Evolutionary conservation across 805 yeast genomes (phyloP).

Genomic region (Ogataea polymorpha): DNA sequence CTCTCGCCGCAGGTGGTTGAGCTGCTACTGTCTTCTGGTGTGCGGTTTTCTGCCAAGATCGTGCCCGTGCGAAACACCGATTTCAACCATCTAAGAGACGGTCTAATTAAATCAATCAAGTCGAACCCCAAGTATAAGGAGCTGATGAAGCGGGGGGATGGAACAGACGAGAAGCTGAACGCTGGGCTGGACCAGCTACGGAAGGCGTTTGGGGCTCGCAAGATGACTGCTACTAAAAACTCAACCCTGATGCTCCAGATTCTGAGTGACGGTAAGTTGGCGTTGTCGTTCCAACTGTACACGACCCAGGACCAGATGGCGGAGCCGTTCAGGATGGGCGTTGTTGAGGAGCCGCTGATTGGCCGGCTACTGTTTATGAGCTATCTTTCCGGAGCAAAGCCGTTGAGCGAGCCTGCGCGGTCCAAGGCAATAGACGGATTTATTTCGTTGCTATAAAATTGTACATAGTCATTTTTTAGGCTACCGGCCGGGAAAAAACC

Average conservation of each 20-base stretch:
- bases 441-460: slow-evolving; percentile 10
- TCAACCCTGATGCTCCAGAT: slow-evolving; percentile 62
- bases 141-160: slow-evolving; percentile 39
- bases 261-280: slow-evolving; percentile 44
- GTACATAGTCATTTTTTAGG: slow-evolving; percentile 6
- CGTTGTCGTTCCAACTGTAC: slow-evolving; percentile 41
- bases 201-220: slow-evolving; percentile 51
- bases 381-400: slow-evolving; percentile 68
- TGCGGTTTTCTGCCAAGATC: slow-evolving; percentile 68
- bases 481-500: slow-evolving; percentile 4
- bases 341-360: slow-evolving; percentile 57
- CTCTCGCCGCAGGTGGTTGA: slow-evolving; percentile 53
- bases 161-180: slow-evolving; percentile 33
- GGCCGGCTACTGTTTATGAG: slow-evolving; percentile 68
- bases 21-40: slow-evolving; percentile 54
- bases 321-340: slow-evolving; percentile 46
- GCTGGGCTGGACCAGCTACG: slow-evolving; percentile 66
- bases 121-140: slow-evolving; percentile 60
- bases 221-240: slow-evolving; percentile 74
- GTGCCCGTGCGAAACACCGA: slow-evolving; percentile 90
- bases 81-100: slow-evolving; percentile 85
- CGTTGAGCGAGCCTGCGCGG: slow-evolving; percentile 46
- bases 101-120: slow-evolving; percentile 75
- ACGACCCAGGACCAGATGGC: slow-evolving; percentile 32
- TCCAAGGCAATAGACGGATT: slow-evolving; percentile 21